Evolutionary conservation across 108 stramenopile genomes (phyloP).

Genomic region (Cyclostephanos tholiformis): DNA sequence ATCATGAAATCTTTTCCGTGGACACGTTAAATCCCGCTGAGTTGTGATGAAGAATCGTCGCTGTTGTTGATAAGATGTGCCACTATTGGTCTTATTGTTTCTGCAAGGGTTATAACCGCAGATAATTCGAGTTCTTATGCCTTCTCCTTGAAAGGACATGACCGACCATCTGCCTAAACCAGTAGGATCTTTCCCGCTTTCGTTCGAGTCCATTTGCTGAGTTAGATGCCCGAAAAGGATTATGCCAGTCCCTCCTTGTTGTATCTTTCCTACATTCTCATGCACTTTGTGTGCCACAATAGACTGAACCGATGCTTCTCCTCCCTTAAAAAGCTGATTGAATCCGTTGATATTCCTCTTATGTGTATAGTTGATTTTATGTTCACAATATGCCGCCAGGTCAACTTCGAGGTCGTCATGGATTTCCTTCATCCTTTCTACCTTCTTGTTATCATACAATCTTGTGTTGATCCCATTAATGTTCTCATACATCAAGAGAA

Average conservation of each 20-base stretch:
- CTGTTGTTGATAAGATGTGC: background rate
- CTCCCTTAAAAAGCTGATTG: constrained; percentile 12
- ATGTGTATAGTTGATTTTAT: constrained; percentile 6
- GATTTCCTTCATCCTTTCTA: background rate
- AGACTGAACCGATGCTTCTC: constrained; percentile 1
- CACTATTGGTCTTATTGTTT: background rate
- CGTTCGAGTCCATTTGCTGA: too few relatives aligned
- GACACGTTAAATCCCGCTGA: background rate
- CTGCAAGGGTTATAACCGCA: background rate
- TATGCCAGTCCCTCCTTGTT: too few relatives aligned
- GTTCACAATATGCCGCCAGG: constrained; percentile 8
- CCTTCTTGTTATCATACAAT: background rate
- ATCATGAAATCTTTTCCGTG: background rate
- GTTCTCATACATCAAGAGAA: constrained; percentile 3
- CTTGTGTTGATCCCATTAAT: background rate
- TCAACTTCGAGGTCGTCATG: constrained; percentile 13
- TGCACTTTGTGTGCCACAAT: too few relatives aligned
- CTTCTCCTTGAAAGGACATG: too few relatives aligned
- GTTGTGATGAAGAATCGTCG: background rate
- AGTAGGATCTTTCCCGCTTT: too few relatives aligned
- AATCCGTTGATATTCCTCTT: constrained; percentile 6
- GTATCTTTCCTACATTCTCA: too few relatives aligned
- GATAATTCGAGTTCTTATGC: too few relatives aligned
- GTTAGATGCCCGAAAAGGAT: too few relatives aligned
- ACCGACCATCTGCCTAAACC: too few relatives aligned